Evolutionary conservation across 1,139 yeast genomes (phyloP).

Genomic region (Meyerozyma carpophila): DNA sequence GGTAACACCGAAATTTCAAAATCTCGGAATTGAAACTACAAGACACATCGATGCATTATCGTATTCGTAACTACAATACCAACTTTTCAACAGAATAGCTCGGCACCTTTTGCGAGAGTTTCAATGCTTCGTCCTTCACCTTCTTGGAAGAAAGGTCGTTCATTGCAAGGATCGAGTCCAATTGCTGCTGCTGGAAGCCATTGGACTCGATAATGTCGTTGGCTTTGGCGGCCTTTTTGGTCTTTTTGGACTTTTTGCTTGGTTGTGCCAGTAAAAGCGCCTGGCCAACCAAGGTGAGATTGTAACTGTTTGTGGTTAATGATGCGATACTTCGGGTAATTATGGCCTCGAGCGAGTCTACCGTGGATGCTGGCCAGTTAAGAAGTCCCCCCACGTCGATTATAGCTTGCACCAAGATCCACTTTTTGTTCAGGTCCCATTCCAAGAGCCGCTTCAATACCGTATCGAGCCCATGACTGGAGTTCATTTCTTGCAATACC

Average conservation of each 20-base stretch:
- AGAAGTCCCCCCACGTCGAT: constrained; percentile 73
- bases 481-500: constrained; percentile 11
- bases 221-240: constrained; percentile 13
- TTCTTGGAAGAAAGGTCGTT: constrained; percentile 25
- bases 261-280: constrained; percentile 27
- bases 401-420: constrained; percentile 55
- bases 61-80: constrained; percentile 22
- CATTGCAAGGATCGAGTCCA: constrained; percentile 37
- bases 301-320: constrained; percentile 45
- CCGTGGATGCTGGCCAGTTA: constrained; percentile 50
- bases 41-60: neutral
- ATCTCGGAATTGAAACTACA: no score
- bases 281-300: constrained; percentile 53
- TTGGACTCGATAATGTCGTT: constrained; percentile 16
- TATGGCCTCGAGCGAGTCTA: constrained; percentile 37
- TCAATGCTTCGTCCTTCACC: constrained; percentile 23
- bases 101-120: constrained; percentile 38
- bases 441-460: constrained; percentile 29
- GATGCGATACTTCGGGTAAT: constrained; percentile 47
- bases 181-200: constrained; percentile 22
- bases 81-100: constrained; percentile 49
- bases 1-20: neutral
- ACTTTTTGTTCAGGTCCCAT: constrained; percentile 28
- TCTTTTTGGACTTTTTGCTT: constrained; percentile 14
- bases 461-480: constrained; percentile 8